Evolutionary conservation across 2,329 filamentous ascomycete species (phyloP).

Genomic region (Talaromyces albobiverticillius): DNA sequence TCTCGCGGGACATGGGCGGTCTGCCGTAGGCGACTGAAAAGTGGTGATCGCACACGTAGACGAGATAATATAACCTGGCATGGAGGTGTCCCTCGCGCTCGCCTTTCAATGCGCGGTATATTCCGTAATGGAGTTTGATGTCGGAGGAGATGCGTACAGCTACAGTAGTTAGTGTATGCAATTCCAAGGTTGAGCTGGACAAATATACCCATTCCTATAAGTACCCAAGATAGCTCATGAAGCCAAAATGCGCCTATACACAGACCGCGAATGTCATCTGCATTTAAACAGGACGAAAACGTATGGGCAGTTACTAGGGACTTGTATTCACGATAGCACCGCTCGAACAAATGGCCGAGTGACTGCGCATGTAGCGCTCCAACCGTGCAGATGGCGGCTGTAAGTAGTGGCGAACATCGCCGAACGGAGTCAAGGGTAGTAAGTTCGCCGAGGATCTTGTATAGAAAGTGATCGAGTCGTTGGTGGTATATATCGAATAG

Average conservation of each 20-base stretch:
- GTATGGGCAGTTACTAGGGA: conserved; percentile 42
- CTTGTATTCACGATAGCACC: conserved; percentile 44
- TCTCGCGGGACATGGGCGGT: conserved; percentile 33
- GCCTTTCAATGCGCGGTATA: conserved; percentile 22
- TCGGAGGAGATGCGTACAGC: conserved; percentile 24
- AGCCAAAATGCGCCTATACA: conserved; percentile 52
- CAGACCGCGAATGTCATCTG: conserved; percentile 46
- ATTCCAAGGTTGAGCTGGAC: not conserved
- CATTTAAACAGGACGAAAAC: conserved; percentile 43
- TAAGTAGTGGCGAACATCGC: conserved; percentile 41
- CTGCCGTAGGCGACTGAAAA: conserved; percentile 36
- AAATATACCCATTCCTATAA: conserved; percentile 16
- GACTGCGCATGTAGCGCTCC: conserved; percentile 42
- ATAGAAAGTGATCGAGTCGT: conserved; percentile 48
- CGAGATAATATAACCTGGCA: conserved; percentile 30
- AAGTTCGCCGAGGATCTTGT: conserved; percentile 40
- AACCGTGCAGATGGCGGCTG: conserved; percentile 45
- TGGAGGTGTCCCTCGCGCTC: conserved; percentile 22
- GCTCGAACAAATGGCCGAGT: conserved; percentile 24
- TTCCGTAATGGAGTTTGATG: conserved; percentile 23
- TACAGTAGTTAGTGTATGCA: not conserved
- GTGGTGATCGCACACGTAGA: conserved; percentile 40
- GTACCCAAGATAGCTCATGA: conserved; percentile 38
- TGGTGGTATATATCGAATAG: conserved; percentile 42
- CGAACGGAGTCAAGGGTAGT: conserved; percentile 38